Base-by-base conservation (phyloP, 208 protist species). In the Acanthamoeba lenticulata region DNA sequence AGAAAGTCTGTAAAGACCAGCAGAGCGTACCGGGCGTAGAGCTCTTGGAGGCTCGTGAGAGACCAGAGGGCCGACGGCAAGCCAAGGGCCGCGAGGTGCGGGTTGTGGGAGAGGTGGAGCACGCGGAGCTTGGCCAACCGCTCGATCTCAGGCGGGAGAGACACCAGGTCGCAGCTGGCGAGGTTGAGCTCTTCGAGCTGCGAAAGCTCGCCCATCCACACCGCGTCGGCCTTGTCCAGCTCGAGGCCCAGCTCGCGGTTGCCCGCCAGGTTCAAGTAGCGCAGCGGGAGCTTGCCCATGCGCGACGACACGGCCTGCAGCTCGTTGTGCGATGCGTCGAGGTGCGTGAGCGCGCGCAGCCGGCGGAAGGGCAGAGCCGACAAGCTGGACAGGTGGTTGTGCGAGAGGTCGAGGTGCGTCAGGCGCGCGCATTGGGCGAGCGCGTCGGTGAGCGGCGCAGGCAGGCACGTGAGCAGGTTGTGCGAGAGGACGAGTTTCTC, bases 81-180 rank as follows among this genome's bases (percentile, higher is more conserved):
- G 34, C 34, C 24, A 3, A n/a, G n/a, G n/a, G n/a, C n/a, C n/a
- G 2, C 4, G 24, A 91, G 83, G 32, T 69, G 7, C 27, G 74
- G 74, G 52, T 91, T 91, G 32, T 91, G 7, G 32, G 85, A 91
- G 24, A 91, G 29, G 42, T 42, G 0, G 9, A 91, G 57, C 4
- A 69, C 52, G 32, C 57, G 49, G 24, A 91, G 85, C 57, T 69
- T 27, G 85, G 6, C 4, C 40, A 91, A 49, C 32, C 34, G 45
- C 27, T 24, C 44, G 38, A 91, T 9, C 1, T 38, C 52, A 0
- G 49, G 34, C 38, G 44, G 44, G 2, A 91, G 49, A 15, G 15
- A 44, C 17, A 13, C 21, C 74, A 85, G 44, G 9, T 11, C 32
- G 74, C 74, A 85, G n/a, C 44, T 29, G 38, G 2, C 3, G 9